A percentile compares a stretch with the other conserved stretches of the same genome.
These are phyloP conservation scores for Phytopythium kandeliae DNA, from an alignment of 352 stramenopile species.

Conservation along the genomic window DNA sequence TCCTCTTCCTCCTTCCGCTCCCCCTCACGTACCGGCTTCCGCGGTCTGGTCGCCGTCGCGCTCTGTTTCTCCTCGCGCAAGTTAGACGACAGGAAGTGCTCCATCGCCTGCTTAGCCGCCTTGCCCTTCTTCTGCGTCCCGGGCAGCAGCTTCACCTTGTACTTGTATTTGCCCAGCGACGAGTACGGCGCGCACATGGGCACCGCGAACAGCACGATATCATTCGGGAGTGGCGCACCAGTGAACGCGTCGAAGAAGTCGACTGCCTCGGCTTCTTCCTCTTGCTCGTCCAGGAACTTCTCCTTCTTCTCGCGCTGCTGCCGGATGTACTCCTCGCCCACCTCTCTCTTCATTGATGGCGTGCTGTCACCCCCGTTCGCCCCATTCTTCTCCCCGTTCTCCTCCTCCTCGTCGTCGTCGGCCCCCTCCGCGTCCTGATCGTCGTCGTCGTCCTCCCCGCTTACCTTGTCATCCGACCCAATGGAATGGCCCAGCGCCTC, in stretches of 20 bases:
- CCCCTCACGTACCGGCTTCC: constrained; percentile 4
- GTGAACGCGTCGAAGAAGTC: constrained; percentile 87
- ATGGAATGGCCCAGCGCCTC: constrained; percentile 78
- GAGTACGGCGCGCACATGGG: constrained; percentile 90
- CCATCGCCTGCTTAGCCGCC: constrained; percentile 80
- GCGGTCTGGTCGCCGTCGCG: constrained; percentile 9
- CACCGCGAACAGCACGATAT: constrained; percentile 87
- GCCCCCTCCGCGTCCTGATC: constrained; percentile 8
- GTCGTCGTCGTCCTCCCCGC: constrained; percentile 15
- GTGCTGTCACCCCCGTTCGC: too few species aligned
- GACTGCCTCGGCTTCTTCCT: constrained; percentile 66
- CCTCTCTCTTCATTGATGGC: constrained; percentile 8
- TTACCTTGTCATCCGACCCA: constrained; percentile 7
- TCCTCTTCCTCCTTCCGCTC: constrained; percentile 5
- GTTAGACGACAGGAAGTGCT: constrained; percentile 74
- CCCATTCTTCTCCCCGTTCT: constrained; percentile 7
- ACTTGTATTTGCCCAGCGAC: constrained; percentile 85
- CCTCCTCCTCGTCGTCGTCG: constrained; percentile 7
- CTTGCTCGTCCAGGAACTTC: constrained; percentile 78
- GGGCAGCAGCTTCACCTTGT: constrained; percentile 90
- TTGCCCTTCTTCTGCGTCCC: constrained; percentile 90
- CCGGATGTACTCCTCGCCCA: constrained; percentile 57
- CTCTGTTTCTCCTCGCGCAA: constrained; percentile 63
- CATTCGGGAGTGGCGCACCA: constrained; percentile 62
- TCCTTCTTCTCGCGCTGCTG: constrained; percentile 80